Conservation (phyloP, 1,284 basidiomycete species). For the Pyrrhoderma lamaoense region DNA sequence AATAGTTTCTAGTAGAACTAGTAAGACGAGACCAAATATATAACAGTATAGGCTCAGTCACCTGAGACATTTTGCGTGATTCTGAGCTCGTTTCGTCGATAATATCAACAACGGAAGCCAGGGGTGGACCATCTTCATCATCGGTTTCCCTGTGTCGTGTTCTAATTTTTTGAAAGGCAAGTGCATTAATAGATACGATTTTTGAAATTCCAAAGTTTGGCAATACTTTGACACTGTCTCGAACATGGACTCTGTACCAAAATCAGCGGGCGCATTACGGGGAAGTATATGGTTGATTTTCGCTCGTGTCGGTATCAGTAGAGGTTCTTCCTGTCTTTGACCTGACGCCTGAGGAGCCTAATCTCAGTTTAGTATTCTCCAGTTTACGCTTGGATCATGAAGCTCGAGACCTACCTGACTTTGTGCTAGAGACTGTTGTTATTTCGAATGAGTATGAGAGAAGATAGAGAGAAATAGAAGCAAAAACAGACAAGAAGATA, state of each 20-base stretch:
- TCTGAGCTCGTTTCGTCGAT: conserved; percentile 48
- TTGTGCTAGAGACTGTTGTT: conserved; percentile 48
- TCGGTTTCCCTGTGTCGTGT: conserved; percentile 49
- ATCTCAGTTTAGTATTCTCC: too few species aligned
- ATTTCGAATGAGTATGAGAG: conserved; percentile 4
- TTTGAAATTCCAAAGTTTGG: neutral
- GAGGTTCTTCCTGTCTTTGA: conserved; percentile 58
- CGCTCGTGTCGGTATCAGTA: conserved; percentile 66
- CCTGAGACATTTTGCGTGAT: conserved; percentile 35
- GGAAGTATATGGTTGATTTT: conserved; percentile 63
- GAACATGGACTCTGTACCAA: conserved; percentile 77
- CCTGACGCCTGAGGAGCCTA: conserved; percentile 50
- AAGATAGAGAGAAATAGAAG: too few species aligned
- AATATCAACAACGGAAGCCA: conserved; percentile 61
- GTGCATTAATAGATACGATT: neutral
- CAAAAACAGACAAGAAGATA: conserved; percentile 55
- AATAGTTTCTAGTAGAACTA: conserved; percentile 13
- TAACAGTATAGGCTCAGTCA: conserved; percentile 21
- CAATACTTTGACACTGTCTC: conserved; percentile 50
- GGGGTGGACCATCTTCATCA: conserved; percentile 71
- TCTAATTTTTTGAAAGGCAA: conserved; percentile 11
- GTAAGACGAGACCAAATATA: neutral
- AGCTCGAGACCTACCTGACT: conserved; percentile 35
- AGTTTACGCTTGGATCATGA: conserved; percentile 7
- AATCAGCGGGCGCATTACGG: conserved; percentile 55